These are phyloP conservation scores for Lentinula aciculospora DNA, from an alignment of 768 basidiomycete genomes.

Conservation along the genomic window DNA sequence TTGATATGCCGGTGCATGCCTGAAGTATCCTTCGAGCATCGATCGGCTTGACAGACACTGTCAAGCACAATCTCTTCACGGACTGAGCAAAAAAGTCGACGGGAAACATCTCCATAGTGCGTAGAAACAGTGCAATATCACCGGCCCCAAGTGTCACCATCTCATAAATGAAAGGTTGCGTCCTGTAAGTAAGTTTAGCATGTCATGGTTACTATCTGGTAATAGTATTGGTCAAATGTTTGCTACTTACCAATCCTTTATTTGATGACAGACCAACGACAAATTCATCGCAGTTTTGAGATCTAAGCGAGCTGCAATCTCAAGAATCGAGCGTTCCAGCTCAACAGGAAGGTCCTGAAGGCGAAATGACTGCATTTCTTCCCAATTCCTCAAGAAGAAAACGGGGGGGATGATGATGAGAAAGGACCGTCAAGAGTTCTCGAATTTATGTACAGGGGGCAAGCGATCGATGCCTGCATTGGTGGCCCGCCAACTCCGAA, in stretches of 20 bases:
- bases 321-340: constrained; percentile 34
- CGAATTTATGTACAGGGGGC: background rate
- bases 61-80: constrained; percentile 34
- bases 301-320: constrained; percentile 23
- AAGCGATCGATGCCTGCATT: constrained; percentile 1
- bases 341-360: constrained; percentile 27
- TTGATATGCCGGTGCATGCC: constrained; percentile 29
- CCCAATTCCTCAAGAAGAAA: background rate
- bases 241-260: constrained; percentile 25
- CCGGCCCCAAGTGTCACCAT: constrained; percentile 27
- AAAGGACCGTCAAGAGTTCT: background rate
- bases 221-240: background rate
- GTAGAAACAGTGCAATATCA: constrained; percentile 29
- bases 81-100: constrained; percentile 26
- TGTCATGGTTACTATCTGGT: background rate
- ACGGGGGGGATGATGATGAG: background rate
- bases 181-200: constrained; percentile 19
- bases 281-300: constrained; percentile 22
- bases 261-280: constrained; percentile 28
- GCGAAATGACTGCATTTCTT: background rate
- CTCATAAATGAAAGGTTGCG: constrained; percentile 32
- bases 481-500: background rate
- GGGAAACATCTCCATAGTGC: constrained; percentile 26
- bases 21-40: constrained; percentile 25
- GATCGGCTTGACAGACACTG: constrained; percentile 22